These are phyloP conservation scores for Magnusiomyces tetraspermus DNA, from an alignment of 1,139 yeast species.

Conservation along the genomic window DNA sequence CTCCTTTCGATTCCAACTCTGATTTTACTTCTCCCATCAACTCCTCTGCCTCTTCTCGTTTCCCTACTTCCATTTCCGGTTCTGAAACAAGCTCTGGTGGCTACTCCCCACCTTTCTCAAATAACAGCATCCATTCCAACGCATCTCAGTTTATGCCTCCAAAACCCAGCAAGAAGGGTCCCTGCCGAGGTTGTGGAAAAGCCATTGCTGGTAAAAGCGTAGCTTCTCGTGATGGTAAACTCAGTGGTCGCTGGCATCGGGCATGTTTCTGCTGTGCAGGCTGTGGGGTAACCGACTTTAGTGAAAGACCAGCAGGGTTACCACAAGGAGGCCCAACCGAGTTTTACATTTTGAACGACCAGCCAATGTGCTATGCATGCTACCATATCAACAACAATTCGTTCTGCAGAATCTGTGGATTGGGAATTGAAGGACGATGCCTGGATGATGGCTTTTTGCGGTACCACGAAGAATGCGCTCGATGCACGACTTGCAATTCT, in stretches of 20 bases:
- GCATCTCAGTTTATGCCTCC: not conserved
- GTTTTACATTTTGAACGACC: slow-evolving; percentile 70
- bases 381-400: slow-evolving; percentile 72
- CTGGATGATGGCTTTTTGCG: slow-evolving; percentile 18
- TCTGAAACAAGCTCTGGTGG: not conserved
- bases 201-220: slow-evolving; percentile 47
- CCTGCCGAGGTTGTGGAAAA: slow-evolving; percentile 41
- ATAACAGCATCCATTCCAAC: not conserved
- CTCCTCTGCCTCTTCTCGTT: not conserved
- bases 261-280: slow-evolving; percentile 67
- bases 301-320: slow-evolving; percentile 8
- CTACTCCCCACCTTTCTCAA: not conserved
- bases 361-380: slow-evolving; percentile 70
- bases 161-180: slow-evolving; percentile 8
- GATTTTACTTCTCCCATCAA: not conserved
- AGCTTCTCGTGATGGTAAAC: slow-evolving; percentile 71
- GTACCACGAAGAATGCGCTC: slow-evolving; percentile 28
- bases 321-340: slow-evolving; percentile 28
- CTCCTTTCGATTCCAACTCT: not conserved
- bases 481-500: not conserved
- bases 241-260: slow-evolving; percentile 93
- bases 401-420: slow-evolving; percentile 57
- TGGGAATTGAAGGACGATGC: slow-evolving; percentile 86
- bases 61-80: not conserved
- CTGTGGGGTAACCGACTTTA: slow-evolving; percentile 38